A percentile compares a stretch with the other conserved stretches of the same genome.
Conservation (phyloP, 2,329 filamentous ascomycete genomes). For the Monosporascus sp. region DNA sequence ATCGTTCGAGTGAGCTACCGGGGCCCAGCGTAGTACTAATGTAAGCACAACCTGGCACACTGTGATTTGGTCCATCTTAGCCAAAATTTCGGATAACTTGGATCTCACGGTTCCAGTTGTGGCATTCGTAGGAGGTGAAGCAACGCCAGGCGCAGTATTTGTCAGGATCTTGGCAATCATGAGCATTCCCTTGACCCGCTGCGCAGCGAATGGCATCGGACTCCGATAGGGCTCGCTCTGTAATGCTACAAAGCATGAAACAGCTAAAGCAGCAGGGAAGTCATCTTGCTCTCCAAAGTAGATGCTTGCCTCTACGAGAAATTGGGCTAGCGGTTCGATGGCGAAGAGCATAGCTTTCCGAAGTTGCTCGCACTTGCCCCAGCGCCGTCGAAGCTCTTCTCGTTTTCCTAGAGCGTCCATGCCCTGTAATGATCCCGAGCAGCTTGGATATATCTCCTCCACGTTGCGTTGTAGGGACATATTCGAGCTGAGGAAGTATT, state of each 20-base stretch:
- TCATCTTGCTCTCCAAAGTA: constrained; percentile 39
- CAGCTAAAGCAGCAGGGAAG: constrained; percentile 38
- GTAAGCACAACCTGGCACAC: constrained; percentile 48
- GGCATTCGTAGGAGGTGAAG: constrained; percentile 15
- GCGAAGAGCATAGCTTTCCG: constrained; percentile 38
- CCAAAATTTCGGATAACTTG: constrained; percentile 25
- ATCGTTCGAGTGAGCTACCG: constrained; percentile 36
- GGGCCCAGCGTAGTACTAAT: constrained; percentile 39
- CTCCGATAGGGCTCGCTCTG: constrained; percentile 45
- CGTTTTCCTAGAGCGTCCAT: constrained; percentile 5
- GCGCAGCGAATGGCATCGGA: constrained; percentile 44
- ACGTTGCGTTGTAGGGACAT: constrained; percentile 12
- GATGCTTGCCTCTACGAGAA: constrained; percentile 40
- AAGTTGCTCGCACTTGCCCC: constrained; percentile 34
- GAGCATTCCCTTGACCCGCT: constrained; percentile 46
- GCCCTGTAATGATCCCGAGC: constrained; percentile 11
- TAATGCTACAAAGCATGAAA: constrained; percentile 43
- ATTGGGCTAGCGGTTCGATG: constrained; percentile 41
- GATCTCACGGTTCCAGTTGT: constrained; percentile 3
- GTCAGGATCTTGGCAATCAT: constrained; percentile 47
- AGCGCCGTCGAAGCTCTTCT: constrained; percentile 29
- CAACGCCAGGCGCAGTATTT: constrained; percentile 37
- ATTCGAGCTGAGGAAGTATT: constrained; percentile 21
- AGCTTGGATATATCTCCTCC: constrained; percentile 27
- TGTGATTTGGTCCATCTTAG: constrained; percentile 45